phyloP scores from a whole-genome alignment of 305 asterid genomes.

The Fraxinus angustifolia region DNA sequence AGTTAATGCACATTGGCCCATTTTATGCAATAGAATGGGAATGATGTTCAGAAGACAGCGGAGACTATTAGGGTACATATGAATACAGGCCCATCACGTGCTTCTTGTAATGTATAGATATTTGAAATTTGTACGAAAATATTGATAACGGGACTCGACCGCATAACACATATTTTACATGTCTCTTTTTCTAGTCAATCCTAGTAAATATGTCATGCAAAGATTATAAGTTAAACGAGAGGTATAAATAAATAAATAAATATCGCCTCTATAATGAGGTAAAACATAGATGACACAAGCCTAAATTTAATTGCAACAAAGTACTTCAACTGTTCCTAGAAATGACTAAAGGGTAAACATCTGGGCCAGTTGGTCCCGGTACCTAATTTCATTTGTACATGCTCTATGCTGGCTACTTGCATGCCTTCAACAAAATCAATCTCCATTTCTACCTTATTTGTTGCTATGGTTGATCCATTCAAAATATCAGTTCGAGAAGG shows the following conservation, averaged over 20 bases:
- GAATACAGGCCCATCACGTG: constrained; percentile 49
- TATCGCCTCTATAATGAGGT: constrained; percentile 12
- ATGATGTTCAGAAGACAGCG: constrained; percentile 40
- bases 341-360: constrained; percentile 21
- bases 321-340: not conserved
- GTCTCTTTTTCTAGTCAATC: not conserved
- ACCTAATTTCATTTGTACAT: constrained; percentile 33
- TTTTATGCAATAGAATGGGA: constrained; percentile 30
- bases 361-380: constrained; percentile 42
- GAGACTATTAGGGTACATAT: constrained; percentile 30
- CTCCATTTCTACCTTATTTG: constrained; percentile 12
- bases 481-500: not conserved
- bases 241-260: not conserved
- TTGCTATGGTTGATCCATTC: not conserved
- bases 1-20: constrained; percentile 50
- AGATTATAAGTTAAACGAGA: not conserved
- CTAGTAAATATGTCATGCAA: not conserved
- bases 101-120: constrained; percentile 45
- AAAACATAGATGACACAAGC: constrained; percentile 16
- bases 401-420: constrained; percentile 29
- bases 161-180: too few species aligned
- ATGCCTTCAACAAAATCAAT: not conserved
- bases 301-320: constrained; percentile 1
- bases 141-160: not conserved
- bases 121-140: constrained; percentile 1